Evolutionary conservation across 306 rosid species (phyloP), one percentile per base, ranked within the genome.

Genomic region (Sindora glabra): DNA sequence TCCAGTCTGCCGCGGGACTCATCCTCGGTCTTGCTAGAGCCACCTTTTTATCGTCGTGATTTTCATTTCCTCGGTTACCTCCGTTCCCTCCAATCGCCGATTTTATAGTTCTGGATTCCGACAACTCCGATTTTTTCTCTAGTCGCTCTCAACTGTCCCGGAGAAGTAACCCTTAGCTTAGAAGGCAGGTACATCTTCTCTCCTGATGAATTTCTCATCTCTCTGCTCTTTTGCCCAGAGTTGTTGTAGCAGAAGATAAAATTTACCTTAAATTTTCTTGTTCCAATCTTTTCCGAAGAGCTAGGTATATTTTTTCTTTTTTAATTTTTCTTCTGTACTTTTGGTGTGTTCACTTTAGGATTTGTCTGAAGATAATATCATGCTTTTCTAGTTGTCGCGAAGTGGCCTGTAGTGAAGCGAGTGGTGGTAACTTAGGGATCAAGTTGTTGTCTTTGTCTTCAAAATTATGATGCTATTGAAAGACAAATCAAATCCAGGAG

Each of bases 31-130:
- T 47, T 73, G 39, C 74, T 52, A 70, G 80, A 64, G 64, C 64
- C 63, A 10, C 60, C 27, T 51, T 70, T 62, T 70, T 67, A 70
- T 76, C 81, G 76, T 61, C 75, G 79, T 56, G 45, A 64, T 70
- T 57, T 51, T 48, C 62, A 74, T 76, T 83, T 83, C 82, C 89
- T 79, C 81, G 86, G 58, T 42, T 40, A 45, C 11, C 36, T 15
- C 59, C 32, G 61, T 39, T 64, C 73, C 73, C 49, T 65, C 65
- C 33, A 56, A 65, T 75, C 74, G 78, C 72, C 80, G 75, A 77
- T 75, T 69, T 19, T 14, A 25, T 41, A 44, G 34, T 25, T 48
- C 33, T 66, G 24, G 75, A 56, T 56, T 74, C 74, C 67, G 57
- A 39, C 73, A 10, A 14, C 46, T 23, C 16, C 55, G 32, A 49